Percentiles rank a stretch among this genome's conserved stretches.
phyloP scores from a whole-genome alignment of 495 filamentous ascomycete species.

The Talaromyces stipitatus region DNA sequence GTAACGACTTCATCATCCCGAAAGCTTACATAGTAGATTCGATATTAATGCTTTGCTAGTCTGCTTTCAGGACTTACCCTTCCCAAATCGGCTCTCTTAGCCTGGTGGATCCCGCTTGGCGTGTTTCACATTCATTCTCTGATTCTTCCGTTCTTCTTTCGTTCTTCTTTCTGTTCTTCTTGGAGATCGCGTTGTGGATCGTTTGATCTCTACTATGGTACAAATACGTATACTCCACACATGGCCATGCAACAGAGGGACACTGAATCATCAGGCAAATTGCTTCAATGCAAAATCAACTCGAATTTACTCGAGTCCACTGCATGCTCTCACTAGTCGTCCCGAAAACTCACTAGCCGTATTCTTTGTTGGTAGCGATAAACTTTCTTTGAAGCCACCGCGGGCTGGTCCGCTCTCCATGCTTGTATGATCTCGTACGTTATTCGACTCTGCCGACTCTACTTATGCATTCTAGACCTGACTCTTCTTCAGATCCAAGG shows the following conservation, averaged over 20 bases:
- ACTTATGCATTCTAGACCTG: not conserved
- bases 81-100: not conserved
- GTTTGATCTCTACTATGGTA: not conserved
- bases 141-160: not conserved
- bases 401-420: not conserved
- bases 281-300: too few relatives aligned
- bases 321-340: not conserved
- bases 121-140: not conserved
- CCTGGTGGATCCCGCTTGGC: not conserved
- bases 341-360: not conserved
- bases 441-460: not conserved
- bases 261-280: too few relatives aligned
- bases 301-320: too few relatives aligned
- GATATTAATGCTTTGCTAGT: not conserved
- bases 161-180: not conserved
- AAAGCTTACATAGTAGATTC: not conserved
- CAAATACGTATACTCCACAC: too few relatives aligned
- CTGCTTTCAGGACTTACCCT: not conserved
- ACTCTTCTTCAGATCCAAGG: not conserved
- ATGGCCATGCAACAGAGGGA: too few relatives aligned
- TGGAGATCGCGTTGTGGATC: not conserved
- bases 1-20: not conserved
- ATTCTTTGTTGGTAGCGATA: too few relatives aligned
- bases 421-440: not conserved
- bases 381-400: not conserved